Conservation (phyloP, 2,329 filamentous ascomycete species). For the Botryosphaeria dothidea region DNA sequence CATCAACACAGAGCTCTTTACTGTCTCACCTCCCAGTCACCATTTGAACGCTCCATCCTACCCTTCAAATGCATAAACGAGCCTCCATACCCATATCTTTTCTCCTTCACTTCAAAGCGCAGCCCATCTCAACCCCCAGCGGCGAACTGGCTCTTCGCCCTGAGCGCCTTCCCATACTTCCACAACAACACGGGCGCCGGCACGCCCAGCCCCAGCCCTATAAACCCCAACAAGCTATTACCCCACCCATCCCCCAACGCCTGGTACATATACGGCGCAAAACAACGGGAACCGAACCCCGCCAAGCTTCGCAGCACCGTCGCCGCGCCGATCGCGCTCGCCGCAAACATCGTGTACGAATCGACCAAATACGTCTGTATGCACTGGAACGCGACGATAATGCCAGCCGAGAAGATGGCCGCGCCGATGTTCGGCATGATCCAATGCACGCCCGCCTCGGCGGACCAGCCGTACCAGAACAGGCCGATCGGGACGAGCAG, state of each 20-base stretch:
- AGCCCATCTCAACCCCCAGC: slow-evolving; percentile 32
- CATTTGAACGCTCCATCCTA: neutral
- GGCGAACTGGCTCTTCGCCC: slow-evolving; percentile 51
- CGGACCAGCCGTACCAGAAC: slow-evolving; percentile 61
- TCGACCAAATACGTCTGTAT: slow-evolving; percentile 50
- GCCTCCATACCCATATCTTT: neutral
- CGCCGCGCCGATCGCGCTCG: slow-evolving; percentile 46
- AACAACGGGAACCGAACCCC: slow-evolving; percentile 48
- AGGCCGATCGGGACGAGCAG: slow-evolving; percentile 55
- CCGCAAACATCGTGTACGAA: slow-evolving; percentile 47
- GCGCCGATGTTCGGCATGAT: slow-evolving; percentile 58
- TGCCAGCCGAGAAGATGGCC: slow-evolving; percentile 50
- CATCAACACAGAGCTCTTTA: too few species aligned
- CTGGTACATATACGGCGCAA: slow-evolving; percentile 43
- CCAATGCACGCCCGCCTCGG: slow-evolving; percentile 53
- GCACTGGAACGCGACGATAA: slow-evolving; percentile 46
- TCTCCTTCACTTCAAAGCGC: too few species aligned
- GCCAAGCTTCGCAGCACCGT: slow-evolving; percentile 46
- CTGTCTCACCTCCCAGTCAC: too few species aligned
- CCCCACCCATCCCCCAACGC: slow-evolving; percentile 45
- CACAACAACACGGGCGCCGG: slow-evolving; percentile 54
- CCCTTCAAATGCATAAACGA: too few species aligned
- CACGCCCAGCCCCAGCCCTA: slow-evolving; percentile 39
- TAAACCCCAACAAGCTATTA: slow-evolving; percentile 40
- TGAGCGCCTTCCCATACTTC: slow-evolving; percentile 50